Conservation (phyloP, 306 rosid genomes). For the Benincasa hispida region DNA sequence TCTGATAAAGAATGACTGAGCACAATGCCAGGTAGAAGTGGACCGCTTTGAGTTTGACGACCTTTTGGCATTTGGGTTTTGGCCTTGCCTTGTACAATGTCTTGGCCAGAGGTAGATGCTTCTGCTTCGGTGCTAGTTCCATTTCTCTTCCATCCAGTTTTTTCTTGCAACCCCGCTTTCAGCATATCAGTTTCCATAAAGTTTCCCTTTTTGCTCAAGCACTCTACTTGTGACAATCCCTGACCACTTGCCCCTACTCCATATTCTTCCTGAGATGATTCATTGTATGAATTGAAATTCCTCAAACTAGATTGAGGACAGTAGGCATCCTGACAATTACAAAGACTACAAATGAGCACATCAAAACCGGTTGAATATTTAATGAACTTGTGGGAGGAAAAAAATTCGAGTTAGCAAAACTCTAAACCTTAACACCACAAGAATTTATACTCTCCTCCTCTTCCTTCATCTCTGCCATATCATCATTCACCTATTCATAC, state of each 20-base stretch:
- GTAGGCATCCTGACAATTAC: constrained; percentile 34
- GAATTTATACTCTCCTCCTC: constrained; percentile 42
- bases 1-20: constrained; percentile 60
- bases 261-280: constrained; percentile 28
- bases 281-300: constrained; percentile 33
- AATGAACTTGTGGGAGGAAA: neutral
- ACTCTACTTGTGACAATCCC: constrained; percentile 28
- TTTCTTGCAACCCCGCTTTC: constrained; percentile 37
- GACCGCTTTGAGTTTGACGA: constrained; percentile 85
- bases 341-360: constrained; percentile 7
- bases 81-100: constrained; percentile 26
- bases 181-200: constrained; percentile 26
- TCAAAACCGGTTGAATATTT: neutral
- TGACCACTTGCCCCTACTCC: constrained; percentile 26
- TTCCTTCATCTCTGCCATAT: constrained; percentile 53
- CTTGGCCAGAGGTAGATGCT: constrained; percentile 36
- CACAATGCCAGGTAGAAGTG: constrained; percentile 57
- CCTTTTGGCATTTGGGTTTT: constrained; percentile 36
- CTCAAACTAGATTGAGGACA: constrained; percentile 30
- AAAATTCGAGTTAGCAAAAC: constrained; percentile 11
- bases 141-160: constrained; percentile 29
- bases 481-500: constrained; percentile 45
- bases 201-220: constrained; percentile 29
- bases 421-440: constrained; percentile 21
- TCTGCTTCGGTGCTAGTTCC: constrained; percentile 34